These are phyloP conservation scores for Trichoderma aggressivum DNA, from an alignment of 2,329 filamentous ascomycete species.

Conservation along the genomic window DNA sequence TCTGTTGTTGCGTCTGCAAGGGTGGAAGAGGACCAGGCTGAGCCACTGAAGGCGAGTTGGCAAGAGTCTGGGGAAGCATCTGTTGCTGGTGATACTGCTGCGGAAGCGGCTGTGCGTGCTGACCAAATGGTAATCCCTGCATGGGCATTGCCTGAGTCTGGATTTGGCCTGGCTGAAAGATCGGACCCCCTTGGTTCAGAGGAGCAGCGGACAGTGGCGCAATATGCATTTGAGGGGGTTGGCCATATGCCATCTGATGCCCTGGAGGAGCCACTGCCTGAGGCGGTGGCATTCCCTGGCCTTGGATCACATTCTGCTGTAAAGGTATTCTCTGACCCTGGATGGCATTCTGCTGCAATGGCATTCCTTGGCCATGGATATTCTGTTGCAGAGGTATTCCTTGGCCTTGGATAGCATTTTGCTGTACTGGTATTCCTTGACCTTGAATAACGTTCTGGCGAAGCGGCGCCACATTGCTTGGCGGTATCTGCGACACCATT, in stretches of 20 bases:
- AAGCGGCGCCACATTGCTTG: not conserved
- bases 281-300: not conserved
- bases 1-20: not conserved
- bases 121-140: not conserved
- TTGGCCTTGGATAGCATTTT: not conserved
- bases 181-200: not conserved
- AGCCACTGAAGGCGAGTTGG: not conserved
- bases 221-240: not conserved
- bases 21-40: not conserved
- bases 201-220: not conserved
- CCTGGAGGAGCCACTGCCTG: not conserved
- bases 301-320: not conserved
- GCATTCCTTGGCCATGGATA: not conserved
- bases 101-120: not conserved
- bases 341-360: not conserved
- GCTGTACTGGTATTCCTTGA: not conserved
- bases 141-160: not conserved
- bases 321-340: not conserved
- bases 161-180: not conserved
- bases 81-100: not conserved
- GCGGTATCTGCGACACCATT: not conserved
- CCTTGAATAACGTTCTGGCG: not conserved
- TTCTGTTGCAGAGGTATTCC: not conserved
- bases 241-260: not conserved
- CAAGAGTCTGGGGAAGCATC: not conserved